Evolutionary conservation across 805 yeast species (phyloP).

Genomic region (Myxozyma sirexii): DNA sequence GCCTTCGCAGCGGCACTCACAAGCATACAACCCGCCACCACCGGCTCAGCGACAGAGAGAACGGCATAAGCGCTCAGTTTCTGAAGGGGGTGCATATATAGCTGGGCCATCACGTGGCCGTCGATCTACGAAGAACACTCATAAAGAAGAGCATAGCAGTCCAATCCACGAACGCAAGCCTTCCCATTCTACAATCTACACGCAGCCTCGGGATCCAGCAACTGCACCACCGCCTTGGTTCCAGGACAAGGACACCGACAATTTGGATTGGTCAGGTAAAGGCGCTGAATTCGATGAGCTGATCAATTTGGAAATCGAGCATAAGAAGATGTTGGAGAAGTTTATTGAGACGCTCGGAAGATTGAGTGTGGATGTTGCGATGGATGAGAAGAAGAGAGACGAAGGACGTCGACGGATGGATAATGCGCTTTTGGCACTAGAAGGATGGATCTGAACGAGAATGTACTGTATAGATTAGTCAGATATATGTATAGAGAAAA

Average conservation of each 20-base stretch:
- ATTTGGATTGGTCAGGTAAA: conserved; percentile 11
- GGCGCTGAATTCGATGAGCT: conserved; percentile 23
- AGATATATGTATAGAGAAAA: no score
- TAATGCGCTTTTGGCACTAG: conserved; percentile 80
- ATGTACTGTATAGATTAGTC: no score
- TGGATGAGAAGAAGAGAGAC: conserved; percentile 77
- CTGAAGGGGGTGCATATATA: not conserved
- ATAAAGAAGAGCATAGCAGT: not conserved
- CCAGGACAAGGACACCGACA: conserved; percentile 2
- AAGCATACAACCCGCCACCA: not conserved
- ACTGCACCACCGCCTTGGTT: conserved; percentile 3
- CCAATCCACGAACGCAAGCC: conserved; percentile 5
- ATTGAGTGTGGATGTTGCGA: conserved; percentile 85
- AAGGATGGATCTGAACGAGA: conserved; percentile 66
- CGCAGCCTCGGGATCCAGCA: conserved; percentile 3
- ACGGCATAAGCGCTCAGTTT: not conserved
- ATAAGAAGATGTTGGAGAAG: conserved; percentile 64
- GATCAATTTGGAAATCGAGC: conserved; percentile 30
- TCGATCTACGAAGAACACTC: not conserved
- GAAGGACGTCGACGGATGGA: conserved; percentile 80
- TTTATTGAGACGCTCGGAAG: conserved; percentile 83
- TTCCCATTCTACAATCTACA: not conserved
- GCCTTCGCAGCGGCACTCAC: not conserved
- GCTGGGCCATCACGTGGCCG: not conserved
- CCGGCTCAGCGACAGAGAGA: not conserved